Conservation (phyloP, 768 basidiomycete species). For the Boletus reticulatus region DNA sequence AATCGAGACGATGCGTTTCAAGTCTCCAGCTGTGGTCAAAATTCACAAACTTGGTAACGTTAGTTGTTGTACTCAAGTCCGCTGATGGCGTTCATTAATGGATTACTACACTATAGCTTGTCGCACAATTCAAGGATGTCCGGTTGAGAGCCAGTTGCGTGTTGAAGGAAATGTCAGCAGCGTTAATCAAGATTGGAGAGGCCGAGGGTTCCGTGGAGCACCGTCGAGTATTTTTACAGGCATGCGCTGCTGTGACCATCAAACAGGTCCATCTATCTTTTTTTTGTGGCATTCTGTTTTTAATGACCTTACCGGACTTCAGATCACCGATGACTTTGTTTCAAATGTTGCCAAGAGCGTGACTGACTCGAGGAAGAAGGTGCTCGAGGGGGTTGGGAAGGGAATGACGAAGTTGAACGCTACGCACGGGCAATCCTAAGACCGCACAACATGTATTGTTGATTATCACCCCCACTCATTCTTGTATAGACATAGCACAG, state of each 20-base stretch:
- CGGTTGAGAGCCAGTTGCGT: constrained; percentile 49
- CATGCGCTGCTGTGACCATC: constrained; percentile 43
- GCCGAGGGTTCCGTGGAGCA: constrained; percentile 49
- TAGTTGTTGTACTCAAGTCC: constrained; percentile 24
- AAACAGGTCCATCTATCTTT: constrained; percentile 31
- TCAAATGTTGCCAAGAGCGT: constrained; percentile 60
- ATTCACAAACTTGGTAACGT: constrained; percentile 72
- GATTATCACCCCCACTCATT: constrained; percentile 27
- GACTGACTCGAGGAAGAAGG: constrained; percentile 68
- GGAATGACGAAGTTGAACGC: constrained; percentile 57
- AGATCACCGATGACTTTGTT: constrained; percentile 69
- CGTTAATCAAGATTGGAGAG: constrained; percentile 51
- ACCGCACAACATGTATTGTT: constrained; percentile 4
- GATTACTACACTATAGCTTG: constrained; percentile 46
- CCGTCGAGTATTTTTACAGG: constrained; percentile 51
- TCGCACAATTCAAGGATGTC: constrained; percentile 61
- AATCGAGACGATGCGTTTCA: constrained; percentile 74
- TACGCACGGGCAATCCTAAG: constrained; percentile 34
- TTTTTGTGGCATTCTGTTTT: neutral
- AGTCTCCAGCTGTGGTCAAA: constrained; percentile 64
- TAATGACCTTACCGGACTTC: neutral
- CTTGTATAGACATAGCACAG: constrained; percentile 18
- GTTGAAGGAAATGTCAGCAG: constrained; percentile 57
- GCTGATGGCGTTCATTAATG: neutral
- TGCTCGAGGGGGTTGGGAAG: constrained; percentile 68